A percentile compares a stretch with the other conserved stretches of the same genome.
Evolutionary conservation across 2,329 filamentous ascomycete species (phyloP).

Genomic region (Fusarium sp.): DNA sequence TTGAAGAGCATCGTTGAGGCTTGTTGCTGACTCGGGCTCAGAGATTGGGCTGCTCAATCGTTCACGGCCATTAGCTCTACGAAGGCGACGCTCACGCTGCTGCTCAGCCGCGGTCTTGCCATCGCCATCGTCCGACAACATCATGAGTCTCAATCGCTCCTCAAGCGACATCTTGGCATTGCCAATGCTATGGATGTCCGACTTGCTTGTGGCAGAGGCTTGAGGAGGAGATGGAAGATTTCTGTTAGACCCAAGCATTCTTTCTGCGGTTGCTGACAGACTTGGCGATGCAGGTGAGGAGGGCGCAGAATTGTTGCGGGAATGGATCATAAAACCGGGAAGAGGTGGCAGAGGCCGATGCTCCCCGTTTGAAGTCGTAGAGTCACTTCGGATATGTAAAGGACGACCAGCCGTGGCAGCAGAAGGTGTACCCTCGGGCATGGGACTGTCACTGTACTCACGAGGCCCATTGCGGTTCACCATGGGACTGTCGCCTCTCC

Average conservation of each 20-base stretch:
- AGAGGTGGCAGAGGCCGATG: conserved; percentile 87
- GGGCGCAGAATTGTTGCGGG: conserved; percentile 52
- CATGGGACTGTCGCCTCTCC: conserved; percentile 76
- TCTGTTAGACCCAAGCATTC: conserved; percentile 72
- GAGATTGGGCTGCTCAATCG: conserved; percentile 56
- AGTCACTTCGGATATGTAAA: conserved; percentile 72
- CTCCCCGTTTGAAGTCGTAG: conserved; percentile 80
- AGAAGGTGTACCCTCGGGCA: conserved; percentile 62
- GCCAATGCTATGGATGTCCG: conserved; percentile 80
- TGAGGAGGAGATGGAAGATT: conserved; percentile 78
- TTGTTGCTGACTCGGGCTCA: conserved; percentile 49
- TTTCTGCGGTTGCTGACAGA: conserved; percentile 77
- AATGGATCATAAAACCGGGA: conserved; percentile 64
- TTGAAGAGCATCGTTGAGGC: conserved; percentile 52
- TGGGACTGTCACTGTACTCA: conserved; percentile 74
- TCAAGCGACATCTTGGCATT: conserved; percentile 83
- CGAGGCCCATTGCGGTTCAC: conserved; percentile 41
- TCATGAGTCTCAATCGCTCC: conserved; percentile 87
- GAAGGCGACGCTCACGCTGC: conserved; percentile 74
- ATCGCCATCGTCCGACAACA: conserved; percentile 74
- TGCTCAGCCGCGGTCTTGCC: conserved; percentile 69
- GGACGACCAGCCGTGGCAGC: conserved; percentile 59
- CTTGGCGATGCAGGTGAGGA: conserved; percentile 67
- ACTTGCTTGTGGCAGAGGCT: conserved; percentile 71
- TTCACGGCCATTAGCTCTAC: conserved; percentile 66